Conservation (phyloP, 2,329 filamentous ascomycete species). For the Colletotrichum orchidophilum region DNA sequence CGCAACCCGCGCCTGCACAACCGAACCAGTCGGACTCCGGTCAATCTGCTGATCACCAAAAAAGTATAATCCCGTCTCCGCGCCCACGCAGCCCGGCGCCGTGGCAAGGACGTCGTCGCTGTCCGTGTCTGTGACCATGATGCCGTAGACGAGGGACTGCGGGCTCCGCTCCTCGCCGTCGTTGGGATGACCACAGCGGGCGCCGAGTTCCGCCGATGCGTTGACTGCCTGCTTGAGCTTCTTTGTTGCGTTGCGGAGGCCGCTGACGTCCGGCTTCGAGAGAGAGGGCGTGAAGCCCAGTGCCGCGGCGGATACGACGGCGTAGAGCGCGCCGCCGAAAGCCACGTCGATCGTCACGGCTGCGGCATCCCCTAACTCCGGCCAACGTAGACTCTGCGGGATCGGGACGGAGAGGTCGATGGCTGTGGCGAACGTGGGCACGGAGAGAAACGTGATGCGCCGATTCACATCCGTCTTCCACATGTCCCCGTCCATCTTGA, state of each 20-base stretch:
- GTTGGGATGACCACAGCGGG: conserved; percentile 37
- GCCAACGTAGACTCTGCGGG: conserved; percentile 45
- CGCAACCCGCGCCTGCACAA: conserved; percentile 22
- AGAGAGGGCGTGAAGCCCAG: conserved; percentile 49
- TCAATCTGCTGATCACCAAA: conserved; percentile 56
- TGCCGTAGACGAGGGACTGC: conserved; percentile 50
- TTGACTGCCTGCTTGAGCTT: conserved; percentile 42
- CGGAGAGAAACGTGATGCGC: conserved; percentile 51
- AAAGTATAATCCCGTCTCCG: conserved; percentile 54
- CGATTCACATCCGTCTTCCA: conserved; percentile 46
- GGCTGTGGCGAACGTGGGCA: conserved; percentile 51
- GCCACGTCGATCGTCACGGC: conserved; percentile 46
- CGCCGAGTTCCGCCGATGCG: conserved; percentile 35
- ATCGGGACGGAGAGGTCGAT: conserved; percentile 43
- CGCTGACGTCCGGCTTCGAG: conserved; percentile 39
- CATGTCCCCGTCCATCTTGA: conserved; percentile 31
- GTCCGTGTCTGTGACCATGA: conserved; percentile 43
- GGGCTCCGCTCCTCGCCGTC: conserved; percentile 38
- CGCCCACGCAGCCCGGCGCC: conserved; percentile 35
- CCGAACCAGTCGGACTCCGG: conserved; percentile 17
- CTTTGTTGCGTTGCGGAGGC: conserved; percentile 43
- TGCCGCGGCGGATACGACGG: conserved; percentile 45
- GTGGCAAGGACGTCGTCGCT: conserved; percentile 37
- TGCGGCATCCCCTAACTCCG: conserved; percentile 42
- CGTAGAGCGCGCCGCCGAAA: conserved; percentile 57